Conservation (phyloP, 2,329 filamentous ascomycete genomes). For the Fusarium setosum region DNA sequence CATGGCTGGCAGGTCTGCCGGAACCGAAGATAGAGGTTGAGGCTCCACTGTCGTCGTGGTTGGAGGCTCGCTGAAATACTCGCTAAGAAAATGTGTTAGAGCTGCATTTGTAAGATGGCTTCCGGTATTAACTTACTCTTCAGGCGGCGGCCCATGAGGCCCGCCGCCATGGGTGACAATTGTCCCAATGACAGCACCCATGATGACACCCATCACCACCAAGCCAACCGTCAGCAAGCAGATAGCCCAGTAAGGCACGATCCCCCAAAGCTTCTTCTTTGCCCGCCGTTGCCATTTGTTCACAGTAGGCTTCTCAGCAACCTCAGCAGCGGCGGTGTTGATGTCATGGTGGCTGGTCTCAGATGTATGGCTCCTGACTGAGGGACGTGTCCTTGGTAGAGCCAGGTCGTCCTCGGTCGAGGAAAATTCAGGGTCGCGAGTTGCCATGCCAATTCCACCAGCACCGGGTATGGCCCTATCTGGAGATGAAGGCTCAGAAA, state of each 20-base stretch:
- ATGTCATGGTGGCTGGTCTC: constrained; percentile 65
- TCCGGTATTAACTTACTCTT: constrained; percentile 30
- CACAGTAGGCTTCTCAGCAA: constrained; percentile 60
- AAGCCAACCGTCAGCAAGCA: constrained; percentile 60
- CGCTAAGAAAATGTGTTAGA: constrained; percentile 15
- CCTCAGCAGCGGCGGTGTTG: constrained; percentile 59
- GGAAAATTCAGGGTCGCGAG: constrained; percentile 71
- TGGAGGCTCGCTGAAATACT: constrained; percentile 33
- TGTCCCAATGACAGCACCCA: constrained; percentile 67
- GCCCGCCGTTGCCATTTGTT: constrained; percentile 66
- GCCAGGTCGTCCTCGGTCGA: constrained; percentile 65
- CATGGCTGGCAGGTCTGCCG: constrained; percentile 63
- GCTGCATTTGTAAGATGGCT: background rate
- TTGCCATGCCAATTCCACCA: constrained; percentile 70
- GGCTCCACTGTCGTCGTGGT: constrained; percentile 59
- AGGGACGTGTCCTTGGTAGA: constrained; percentile 62
- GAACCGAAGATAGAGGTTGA: constrained; percentile 60
- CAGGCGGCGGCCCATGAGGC: background rate
- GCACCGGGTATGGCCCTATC: constrained; percentile 61
- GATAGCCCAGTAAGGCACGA: constrained; percentile 72
- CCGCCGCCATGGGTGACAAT: constrained; percentile 46
- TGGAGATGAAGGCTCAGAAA: constrained; percentile 22
- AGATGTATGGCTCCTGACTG: constrained; percentile 60
- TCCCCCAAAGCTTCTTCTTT: constrained; percentile 66
- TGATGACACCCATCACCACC: constrained; percentile 64